Base-by-base conservation (phyloP, 2,329 filamentous ascomycete genomes). In the Ophiostoma sp. region DNA sequence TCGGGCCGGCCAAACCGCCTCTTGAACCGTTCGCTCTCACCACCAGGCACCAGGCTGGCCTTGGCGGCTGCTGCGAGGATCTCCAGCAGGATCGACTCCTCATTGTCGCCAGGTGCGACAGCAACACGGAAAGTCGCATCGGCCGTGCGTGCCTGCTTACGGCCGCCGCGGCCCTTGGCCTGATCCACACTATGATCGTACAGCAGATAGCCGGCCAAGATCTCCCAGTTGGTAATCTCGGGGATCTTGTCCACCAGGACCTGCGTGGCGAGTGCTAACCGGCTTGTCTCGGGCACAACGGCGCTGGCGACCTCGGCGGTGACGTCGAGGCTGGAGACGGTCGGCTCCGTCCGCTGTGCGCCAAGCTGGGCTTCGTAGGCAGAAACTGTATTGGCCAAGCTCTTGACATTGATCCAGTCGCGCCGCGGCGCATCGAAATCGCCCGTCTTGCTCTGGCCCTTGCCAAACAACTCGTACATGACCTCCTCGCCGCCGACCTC, bases 351-450 rank as follows among this genome's bases (percentile, higher is more conserved):
- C n/a, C 84, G 81, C 19, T 83, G 78, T 31, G 82, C 81, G 69
- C 88, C 85, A 59, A 91, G 85, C 77, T 93, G 90, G 6, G 87
- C 85, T 79, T 98, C 94, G 78, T 98, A 98, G 11, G 89, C 88
- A 42, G 92, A 88, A 33, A 99, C 86, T 12, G 93, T 92, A 81
- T 97, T 94, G 2, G 92, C 93, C 17, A 99, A 86, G 76, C 92
- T 95, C 82, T 98, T 99, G 79, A 97, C 89, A 79, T 93, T 94
- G 78, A 98, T 89, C 96, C 96, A 99, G 75, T 92, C 91, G 63
- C 90, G 86, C 75, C 92, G 91, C 2, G 95, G 93, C 1, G 90
- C 89, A 71, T 93, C 90, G 75, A 90, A 93, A 76, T 95, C 91
- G 15, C 94, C 92, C 19, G 92, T 90, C 52, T 73, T 74, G 73